These are phyloP conservation scores for Dipteronia dyeriana DNA, from an alignment of 345 rosid species.

Conservation along the genomic window DNA sequence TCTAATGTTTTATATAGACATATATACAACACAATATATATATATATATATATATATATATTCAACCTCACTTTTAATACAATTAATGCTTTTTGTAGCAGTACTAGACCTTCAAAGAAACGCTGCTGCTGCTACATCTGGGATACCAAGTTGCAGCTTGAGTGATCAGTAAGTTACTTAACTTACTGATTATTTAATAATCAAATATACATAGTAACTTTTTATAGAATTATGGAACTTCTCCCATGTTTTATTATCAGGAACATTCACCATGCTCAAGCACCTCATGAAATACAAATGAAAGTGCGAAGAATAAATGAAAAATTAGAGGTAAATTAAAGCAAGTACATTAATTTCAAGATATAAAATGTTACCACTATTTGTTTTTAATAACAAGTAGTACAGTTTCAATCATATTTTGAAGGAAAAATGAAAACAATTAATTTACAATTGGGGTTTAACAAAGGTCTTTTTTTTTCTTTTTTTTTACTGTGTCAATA, in stretches of 20 bases:
- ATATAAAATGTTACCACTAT: not conserved
- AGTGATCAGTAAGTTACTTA: not conserved
- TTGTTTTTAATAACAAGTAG: not conserved
- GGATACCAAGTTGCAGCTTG: too few relatives aligned
- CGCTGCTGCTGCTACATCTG: not conserved
- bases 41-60: not conserved
- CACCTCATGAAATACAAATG: conserved; percentile 35
- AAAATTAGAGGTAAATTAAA: conserved; percentile 32
- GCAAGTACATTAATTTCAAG: not conserved
- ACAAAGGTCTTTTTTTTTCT: not conserved
- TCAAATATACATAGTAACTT: not conserved
- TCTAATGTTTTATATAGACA: not conserved
- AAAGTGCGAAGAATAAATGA: conserved; percentile 36
- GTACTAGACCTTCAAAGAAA: not conserved
- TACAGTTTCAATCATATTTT: not conserved
- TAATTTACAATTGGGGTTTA: not conserved
- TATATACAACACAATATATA: too few relatives aligned
- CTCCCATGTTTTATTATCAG: conserved; percentile 10
- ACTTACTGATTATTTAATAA: not conserved
- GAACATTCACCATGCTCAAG: conserved; percentile 19
- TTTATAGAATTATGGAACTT: not conserved
- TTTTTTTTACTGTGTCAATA: not conserved
- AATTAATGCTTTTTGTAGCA: not conserved
- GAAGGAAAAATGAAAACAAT: not conserved
- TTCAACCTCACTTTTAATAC: not conserved